Conservation (phyloP, 2,329 filamentous ascomycete species). For the Nigrospora osmanthi region DNA sequence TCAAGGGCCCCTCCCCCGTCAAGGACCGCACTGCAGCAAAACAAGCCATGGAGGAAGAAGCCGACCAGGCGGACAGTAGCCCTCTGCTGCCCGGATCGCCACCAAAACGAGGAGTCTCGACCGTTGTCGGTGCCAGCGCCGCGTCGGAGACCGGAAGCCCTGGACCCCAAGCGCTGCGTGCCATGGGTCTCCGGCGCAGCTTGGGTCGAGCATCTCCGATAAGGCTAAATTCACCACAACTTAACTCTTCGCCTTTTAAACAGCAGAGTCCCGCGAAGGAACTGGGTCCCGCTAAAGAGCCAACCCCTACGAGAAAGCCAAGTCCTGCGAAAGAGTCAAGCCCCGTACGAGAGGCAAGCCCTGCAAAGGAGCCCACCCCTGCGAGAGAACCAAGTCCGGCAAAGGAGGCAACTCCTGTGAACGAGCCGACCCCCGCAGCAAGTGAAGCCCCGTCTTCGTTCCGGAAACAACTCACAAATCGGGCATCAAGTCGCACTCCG, state of each 20-base stretch:
- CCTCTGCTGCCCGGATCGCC: slow-evolving; percentile 29
- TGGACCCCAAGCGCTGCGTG: slow-evolving; percentile 31
- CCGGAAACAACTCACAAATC: too few relatives aligned
- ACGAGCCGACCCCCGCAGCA: slow-evolving; percentile 1
- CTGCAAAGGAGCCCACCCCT: neutral
- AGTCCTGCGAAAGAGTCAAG: too few relatives aligned
- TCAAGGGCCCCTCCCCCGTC: slow-evolving; percentile 31
- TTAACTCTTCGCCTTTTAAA: too few relatives aligned
- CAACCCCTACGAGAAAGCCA: too few relatives aligned
- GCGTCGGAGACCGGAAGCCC: slow-evolving; percentile 46
- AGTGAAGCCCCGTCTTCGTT: slow-evolving; percentile 11
- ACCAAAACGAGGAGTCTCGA: slow-evolving; percentile 20
- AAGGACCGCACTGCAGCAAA: slow-evolving; percentile 41
- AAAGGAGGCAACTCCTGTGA: too few relatives aligned
- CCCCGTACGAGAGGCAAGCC: slow-evolving; percentile 30
- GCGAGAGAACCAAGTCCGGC: neutral
- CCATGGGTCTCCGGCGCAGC: slow-evolving; percentile 41
- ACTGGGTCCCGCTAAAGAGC: too few relatives aligned
- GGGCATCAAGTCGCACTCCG: slow-evolving; percentile 21
- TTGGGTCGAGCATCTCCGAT: too few relatives aligned
- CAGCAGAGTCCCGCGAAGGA: too few relatives aligned
- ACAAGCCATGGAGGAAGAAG: slow-evolving; percentile 52
- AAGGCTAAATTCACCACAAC: too few relatives aligned
- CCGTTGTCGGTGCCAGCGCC: slow-evolving; percentile 23
- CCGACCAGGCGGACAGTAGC: slow-evolving; percentile 37